phyloP scores from a whole-genome alignment of 208 protist genomes.

The Leishmania amazonensis region DNA sequence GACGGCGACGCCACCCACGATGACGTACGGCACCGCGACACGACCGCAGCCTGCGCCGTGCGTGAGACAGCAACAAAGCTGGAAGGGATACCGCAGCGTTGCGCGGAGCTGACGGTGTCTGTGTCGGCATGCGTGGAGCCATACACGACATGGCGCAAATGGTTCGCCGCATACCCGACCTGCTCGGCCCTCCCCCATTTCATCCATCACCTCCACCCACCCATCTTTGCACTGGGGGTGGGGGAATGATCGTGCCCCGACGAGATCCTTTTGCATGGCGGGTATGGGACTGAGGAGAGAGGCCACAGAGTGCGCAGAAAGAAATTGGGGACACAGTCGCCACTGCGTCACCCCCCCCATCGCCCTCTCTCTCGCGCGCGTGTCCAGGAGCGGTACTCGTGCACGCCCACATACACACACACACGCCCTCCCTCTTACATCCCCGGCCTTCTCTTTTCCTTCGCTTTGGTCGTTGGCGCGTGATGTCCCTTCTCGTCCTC shows the following conservation, averaged over 20 bases:
- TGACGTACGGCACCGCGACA: constrained; percentile 22
- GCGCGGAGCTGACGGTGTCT: background rate
- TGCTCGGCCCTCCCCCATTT: background rate
- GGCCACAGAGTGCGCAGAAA: background rate
- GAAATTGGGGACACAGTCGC: background rate
- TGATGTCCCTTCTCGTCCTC: background rate
- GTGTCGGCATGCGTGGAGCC: background rate
- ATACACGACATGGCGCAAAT: background rate
- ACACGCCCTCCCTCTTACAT: no score
- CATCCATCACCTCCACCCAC: no score
- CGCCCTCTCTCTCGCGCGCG: background rate
- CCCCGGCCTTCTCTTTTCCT: no score
- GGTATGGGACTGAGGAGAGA: background rate
- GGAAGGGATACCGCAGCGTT: background rate
- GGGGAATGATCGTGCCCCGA: background rate
- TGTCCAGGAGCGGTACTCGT: background rate
- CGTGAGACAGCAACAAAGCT: background rate
- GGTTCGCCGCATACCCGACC: background rate
- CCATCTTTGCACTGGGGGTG: background rate
- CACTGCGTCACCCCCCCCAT: background rate
- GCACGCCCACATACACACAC: no score
- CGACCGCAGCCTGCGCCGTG: background rate
- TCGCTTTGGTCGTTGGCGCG: background rate
- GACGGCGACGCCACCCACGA: background rate
- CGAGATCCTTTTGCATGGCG: background rate